phyloP scores from a whole-genome alignment of 208 protist genomes.

The Strigomonas culicis region DNA sequence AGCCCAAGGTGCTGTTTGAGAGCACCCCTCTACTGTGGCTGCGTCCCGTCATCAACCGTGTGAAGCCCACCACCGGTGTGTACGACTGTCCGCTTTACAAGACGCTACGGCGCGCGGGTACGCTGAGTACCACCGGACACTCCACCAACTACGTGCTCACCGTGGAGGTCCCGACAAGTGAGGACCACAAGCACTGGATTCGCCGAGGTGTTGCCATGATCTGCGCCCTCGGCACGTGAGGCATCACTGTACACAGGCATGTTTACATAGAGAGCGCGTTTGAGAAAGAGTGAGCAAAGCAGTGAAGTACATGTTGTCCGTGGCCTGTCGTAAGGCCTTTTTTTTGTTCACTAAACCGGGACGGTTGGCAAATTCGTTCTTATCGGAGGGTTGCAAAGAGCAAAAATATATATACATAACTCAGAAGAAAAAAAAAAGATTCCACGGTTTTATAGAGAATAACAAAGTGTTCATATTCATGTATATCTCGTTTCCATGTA shows the following conservation, averaged over 20 bases:
- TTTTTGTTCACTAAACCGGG: no score
- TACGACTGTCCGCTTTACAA: constrained; percentile 95
- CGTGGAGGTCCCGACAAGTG: constrained; percentile 90
- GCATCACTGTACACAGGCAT: no score
- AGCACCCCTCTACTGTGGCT: constrained; percentile 93
- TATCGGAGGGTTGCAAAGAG: no score
- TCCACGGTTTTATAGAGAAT: neutral
- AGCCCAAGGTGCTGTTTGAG: constrained; percentile 93
- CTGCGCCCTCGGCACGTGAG: constrained; percentile 69
- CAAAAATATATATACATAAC: neutral
- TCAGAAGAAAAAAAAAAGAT: no score
- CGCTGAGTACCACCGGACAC: constrained; percentile 96
- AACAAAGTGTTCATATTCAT: neutral
- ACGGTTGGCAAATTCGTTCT: no score
- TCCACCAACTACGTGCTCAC: constrained; percentile 98
- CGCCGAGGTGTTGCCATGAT: constrained; percentile 92
- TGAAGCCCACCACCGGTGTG: constrained; percentile 52
- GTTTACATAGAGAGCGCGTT: neutral
- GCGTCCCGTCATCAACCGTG: constrained; percentile 74
- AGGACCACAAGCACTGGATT: constrained; percentile 93
- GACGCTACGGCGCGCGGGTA: constrained; percentile 93
- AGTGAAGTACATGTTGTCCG: no score
- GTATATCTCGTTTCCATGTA: neutral
- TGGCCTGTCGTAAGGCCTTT: neutral
- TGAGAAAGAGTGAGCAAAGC: neutral